Evolutionary conservation across 352 stramenopile species (phyloP).

Genomic region (Pythium apleroticum): DNA sequence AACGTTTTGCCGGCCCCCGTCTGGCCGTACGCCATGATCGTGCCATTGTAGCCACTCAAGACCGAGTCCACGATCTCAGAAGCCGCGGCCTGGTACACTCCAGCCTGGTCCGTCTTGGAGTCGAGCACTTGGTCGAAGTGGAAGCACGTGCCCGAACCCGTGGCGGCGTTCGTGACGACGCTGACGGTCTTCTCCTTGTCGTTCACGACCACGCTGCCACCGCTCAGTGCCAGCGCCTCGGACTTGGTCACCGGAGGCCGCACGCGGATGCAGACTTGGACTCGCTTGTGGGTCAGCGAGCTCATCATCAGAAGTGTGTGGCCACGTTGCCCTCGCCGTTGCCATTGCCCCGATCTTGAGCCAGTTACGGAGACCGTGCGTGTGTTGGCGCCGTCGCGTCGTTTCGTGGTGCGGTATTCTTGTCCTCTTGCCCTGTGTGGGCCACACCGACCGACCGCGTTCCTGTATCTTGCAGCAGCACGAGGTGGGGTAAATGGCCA

Average conservation of each 20-base stretch:
- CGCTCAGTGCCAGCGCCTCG: not conserved
- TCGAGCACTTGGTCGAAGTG: conserved; percentile 64
- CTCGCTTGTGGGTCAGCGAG: conserved; percentile 45
- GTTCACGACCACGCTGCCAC: conserved; percentile 43
- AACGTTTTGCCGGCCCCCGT: conserved; percentile 77
- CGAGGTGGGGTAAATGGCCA: conserved; percentile 1
- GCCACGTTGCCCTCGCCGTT: not conserved
- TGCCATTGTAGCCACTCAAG: conserved; percentile 72
- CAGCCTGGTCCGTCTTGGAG: conserved; percentile 41
- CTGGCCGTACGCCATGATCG: conserved; percentile 74
- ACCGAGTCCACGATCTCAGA: conserved; percentile 61
- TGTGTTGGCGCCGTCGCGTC: too few relatives aligned
- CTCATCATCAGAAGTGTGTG: not conserved
- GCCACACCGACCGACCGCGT: not conserved
- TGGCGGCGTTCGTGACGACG: conserved; percentile 54
- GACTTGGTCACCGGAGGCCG: conserved; percentile 33
- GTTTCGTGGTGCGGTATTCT: not conserved
- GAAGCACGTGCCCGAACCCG: conserved; percentile 55
- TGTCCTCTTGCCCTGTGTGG: not conserved
- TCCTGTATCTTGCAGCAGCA: not conserved
- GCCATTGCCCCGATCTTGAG: not conserved
- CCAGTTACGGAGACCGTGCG: not conserved
- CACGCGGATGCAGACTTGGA: conserved; percentile 69
- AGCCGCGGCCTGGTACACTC: conserved; percentile 45
- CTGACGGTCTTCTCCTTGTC: conserved; percentile 58